Evolutionary conservation across 306 rosid species (phyloP), one percentile per base, ranked within the genome.

Genomic region (Alnus glutinosa): DNA sequence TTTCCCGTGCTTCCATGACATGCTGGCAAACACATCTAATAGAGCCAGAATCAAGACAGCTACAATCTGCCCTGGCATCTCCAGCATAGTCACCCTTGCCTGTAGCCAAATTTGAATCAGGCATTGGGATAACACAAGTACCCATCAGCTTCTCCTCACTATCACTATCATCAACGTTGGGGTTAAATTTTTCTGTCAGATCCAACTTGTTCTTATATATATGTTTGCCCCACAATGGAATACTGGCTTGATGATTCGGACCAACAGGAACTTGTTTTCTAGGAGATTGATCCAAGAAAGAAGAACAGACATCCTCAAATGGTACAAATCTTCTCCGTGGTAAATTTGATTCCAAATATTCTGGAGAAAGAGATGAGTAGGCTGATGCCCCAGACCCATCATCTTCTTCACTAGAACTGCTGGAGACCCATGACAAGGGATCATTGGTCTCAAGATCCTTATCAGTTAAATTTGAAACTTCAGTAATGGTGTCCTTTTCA

Each of bases 201-300:
- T 39, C 79, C 13, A 63, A 50, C 73, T 37, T 42, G 32, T 42
- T 34, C 46, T 57, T 51, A 70, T 70, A 68, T 36, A 58, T 42
- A 46, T 19, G 51, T 64, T 86, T 87, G 9, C 14, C 42, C 88
- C 92, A 90, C 37, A 74, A 23, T 34, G 91, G 89, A 77, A 90
- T 79, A 34, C 47, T 69, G 54, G 88, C 92, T 82, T 88, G 94
- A 81, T 88, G 85, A 79, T 84, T 76, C 47, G 81, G 75, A 47
- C 92, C 94, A 52, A 88, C 18, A 12, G 90, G 89, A 81, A 88
- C 85, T 71, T 75, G 77, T 69, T 62, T 84, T 85, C 88, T 76
- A 4, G 87, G 86, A 78, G 79, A 71, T 72, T 70, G 7, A 73
- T 84, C 85, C 42, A 32, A 50, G 42, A 70, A 76, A 46, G 62